phyloP scores from a whole-genome alignment of 257 asterid species.

The Rauvolfia tetraphylla region DNA sequence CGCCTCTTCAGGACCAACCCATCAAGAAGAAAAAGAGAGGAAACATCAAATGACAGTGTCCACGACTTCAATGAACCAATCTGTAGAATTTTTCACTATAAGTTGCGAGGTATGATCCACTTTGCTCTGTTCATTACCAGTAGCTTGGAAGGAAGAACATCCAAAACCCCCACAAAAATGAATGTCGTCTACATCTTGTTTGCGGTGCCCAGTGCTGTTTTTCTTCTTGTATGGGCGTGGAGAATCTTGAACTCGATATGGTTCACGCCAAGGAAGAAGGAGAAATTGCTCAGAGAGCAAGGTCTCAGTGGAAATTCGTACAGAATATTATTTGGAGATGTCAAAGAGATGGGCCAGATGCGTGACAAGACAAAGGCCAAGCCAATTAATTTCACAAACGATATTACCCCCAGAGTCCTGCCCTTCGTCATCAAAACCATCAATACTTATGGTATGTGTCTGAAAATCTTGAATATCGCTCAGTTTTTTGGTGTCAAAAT shows the following conservation, averaged over 20 bases:
- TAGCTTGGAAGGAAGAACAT: no score
- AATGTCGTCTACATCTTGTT: neutral
- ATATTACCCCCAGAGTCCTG: slow-evolving; percentile 18
- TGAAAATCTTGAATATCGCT: no score
- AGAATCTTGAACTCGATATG: slow-evolving; percentile 26
- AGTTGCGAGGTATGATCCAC: neutral
- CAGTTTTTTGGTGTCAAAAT: no score
- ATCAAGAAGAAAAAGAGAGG: neutral
- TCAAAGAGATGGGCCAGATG: slow-evolving; percentile 20
- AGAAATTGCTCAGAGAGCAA: slow-evolving; percentile 24
- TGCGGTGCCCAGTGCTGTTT: neutral
- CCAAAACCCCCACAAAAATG: no score
- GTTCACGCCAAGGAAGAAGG: slow-evolving; percentile 30
- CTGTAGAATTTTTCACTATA: neutral
- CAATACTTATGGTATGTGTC: slow-evolving; percentile 23
- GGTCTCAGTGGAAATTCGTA: slow-evolving; percentile 32
- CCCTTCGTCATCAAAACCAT: slow-evolving; percentile 24
- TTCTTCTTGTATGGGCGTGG: slow-evolving; percentile 15
- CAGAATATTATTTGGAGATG: slow-evolving; percentile 24
- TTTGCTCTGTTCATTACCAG: no score
- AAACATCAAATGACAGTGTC: no score
- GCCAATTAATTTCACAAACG: slow-evolving; percentile 22
- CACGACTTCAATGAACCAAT: neutral
- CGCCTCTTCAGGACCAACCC: neutral
- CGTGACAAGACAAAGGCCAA: slow-evolving; percentile 19